These are phyloP conservation scores for Globisporangium yorkense DNA, from an alignment of 352 stramenopile genomes.

Conservation along the genomic window DNA sequence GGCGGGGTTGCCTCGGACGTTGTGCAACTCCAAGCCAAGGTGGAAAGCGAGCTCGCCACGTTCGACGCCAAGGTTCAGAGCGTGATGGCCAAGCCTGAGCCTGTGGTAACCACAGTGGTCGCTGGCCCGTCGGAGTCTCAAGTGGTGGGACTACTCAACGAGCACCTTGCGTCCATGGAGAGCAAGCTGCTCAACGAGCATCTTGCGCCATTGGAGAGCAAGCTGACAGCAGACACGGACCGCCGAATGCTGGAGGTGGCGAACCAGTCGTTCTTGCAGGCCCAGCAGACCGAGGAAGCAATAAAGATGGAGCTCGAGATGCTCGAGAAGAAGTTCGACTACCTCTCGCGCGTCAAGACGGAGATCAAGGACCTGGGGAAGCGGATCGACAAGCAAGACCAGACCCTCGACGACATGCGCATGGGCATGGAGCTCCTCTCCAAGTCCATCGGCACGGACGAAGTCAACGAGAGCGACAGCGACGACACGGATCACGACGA, in stretches of 20 bases:
- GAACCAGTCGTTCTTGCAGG: conserved; percentile 18
- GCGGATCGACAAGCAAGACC: conserved; percentile 51
- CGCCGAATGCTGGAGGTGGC: conserved; percentile 24
- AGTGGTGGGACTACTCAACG: conserved; percentile 16
- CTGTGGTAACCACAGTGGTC: not conserved
- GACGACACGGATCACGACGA: conserved; percentile 11
- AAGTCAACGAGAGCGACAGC: conserved; percentile 46
- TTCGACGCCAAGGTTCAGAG: conserved; percentile 6
- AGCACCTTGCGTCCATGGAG: conserved; percentile 22
- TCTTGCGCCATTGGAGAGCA: conserved; percentile 22
- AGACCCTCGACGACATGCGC: conserved; percentile 54
- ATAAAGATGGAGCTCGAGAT: conserved; percentile 44
- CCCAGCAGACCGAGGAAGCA: conserved; percentile 34
- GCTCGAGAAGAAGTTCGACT: conserved; percentile 69
- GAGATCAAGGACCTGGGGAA: conserved; percentile 62
- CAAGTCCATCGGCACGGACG: conserved; percentile 59
- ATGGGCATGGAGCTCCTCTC: conserved; percentile 50
- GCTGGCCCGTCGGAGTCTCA: conserved; percentile 18
- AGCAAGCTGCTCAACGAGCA: conserved; percentile 15
- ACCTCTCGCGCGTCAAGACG: conserved; percentile 64
- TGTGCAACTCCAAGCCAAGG: not conserved
- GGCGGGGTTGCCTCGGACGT: not conserved
- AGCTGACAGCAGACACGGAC: conserved; percentile 23
- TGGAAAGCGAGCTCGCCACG: conserved; percentile 19
- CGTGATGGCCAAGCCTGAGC: conserved; percentile 7